Conservation (phyloP, 176 grass and related monocot species). For the Eremochloa ophiuroides region DNA sequence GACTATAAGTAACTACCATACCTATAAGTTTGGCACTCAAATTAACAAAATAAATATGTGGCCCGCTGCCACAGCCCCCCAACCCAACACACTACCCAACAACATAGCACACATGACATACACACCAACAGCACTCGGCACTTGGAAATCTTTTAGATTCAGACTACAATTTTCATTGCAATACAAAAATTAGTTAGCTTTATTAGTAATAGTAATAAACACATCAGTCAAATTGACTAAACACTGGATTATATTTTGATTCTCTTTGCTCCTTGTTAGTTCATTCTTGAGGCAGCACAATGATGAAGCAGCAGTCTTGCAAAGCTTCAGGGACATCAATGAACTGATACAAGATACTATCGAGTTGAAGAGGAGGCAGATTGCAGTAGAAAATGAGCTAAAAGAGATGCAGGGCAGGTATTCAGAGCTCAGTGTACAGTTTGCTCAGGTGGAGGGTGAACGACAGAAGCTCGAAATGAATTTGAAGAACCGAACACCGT, state of each 20-base stretch:
- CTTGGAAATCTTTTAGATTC: not conserved
- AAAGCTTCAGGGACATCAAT: constrained; percentile 96
- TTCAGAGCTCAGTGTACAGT: constrained; percentile 88
- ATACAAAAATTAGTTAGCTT: not conserved
- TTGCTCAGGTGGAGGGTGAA: constrained; percentile 87
- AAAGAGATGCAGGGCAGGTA: constrained; percentile 91
- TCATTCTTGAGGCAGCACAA: constrained; percentile 92
- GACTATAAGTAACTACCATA: not conserved
- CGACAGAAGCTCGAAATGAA: constrained; percentile 81
- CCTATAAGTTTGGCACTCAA: not conserved
- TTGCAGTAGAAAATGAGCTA: constrained; percentile 58
- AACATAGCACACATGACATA: too few relatives aligned
- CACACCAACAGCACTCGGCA: not conserved
- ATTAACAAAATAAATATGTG: not conserved
- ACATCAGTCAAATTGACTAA: not conserved
- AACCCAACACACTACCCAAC: too few relatives aligned
- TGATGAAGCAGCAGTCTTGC: constrained; percentile 67
- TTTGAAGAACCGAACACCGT: constrained; percentile 46
- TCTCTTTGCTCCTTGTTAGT: constrained; percentile 35
- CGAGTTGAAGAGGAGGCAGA: constrained; percentile 67
- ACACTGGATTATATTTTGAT: not conserved
- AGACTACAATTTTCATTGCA: not conserved
- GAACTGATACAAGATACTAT: constrained; percentile 92
- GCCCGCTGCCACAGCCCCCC: not conserved
- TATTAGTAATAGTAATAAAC: too few relatives aligned